Base-by-base conservation (phyloP, 2,329 filamentous ascomycete genomes). In the Diaporthe sp. region DNA sequence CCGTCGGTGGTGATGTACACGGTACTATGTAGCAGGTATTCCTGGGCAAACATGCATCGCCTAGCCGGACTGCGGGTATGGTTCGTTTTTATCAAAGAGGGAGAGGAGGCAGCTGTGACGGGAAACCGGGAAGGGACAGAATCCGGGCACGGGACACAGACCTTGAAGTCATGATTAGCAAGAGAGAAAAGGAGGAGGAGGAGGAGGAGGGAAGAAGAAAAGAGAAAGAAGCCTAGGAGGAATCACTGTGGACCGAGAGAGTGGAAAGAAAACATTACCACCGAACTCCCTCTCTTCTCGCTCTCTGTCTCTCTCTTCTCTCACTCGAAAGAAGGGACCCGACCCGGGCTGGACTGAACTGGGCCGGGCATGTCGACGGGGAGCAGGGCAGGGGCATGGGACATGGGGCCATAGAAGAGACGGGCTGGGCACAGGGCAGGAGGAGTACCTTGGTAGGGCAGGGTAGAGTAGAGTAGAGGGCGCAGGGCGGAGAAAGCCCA, bases 131-230 rank as follows among this genome's bases (percentile, higher is more conserved):
- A 54, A 54, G 64, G 64, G 64, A 54, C 47, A 52, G 47, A 40
- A 68, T 68, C 64, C 64, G 64, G 64, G 64, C 33, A 54, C 47
- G 64, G n/a, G 9, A 54, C 47, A 8, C 47, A 30, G n/a, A 47
- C 64, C 64, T 68, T 68, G 64, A 52, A 68, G 47, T 68, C 64
- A 68, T 68, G 47, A 68, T 68, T 68, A 68, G 64, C 33, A 28
- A 68, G 64, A 38, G n/a, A 28, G 33, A 30, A 22, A 33, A 25
- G 17, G 30, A 38, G 25, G 15, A 54, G 25, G 52, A 30, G 22
- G n/a, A 28, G 22, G 22, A 25, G 35, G 12, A 28, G 19, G 13
- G n/a, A 33, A 55, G 10, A 40, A 40, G 10, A 35, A 47, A 25
- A 47, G 25, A n/a, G 28, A 50, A 38, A 4, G 35, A 40, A 47